Evolutionary conservation across 169 alveolate species (phyloP), one percentile per base, ranked within the genome.

Genomic region (Plasmodium chabaudi): DNA sequence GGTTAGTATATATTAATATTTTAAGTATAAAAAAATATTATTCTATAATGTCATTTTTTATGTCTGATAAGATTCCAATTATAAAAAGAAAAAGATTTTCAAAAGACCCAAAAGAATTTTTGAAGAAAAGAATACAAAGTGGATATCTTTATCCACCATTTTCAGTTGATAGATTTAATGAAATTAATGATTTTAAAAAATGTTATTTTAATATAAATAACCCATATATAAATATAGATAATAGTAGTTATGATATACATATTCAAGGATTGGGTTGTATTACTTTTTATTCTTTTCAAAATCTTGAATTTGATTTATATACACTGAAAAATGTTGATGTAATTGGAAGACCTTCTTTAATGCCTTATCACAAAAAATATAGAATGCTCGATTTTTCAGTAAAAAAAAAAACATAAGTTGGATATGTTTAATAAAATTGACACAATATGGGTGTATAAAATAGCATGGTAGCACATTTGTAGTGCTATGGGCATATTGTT

Each of bases 311-410:
- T 47, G 34, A 86, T 59, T 70, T 86, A 44, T 59, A 70, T 61
- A 86, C 91, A n/a, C 53, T 86, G 13, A 86, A 86, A 69, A 86
- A 70, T 70, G 91, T 86, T 5, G 91, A 86, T 23, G 91, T 86
- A 1, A 59, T 70, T 9, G 27, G 61, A n/a, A 68, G 87, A 27
- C 53, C 51, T 1, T 86, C 91, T 42, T 39, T 86, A 17, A 44
- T 86, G 87, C 87, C 91, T 19, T 71, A 86, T 47, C 87, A 86
- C 49, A 86, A 65, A 64, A 86, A 69, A 56, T 86, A 25, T 56
- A 84, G 90, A 3, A 67, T n/a, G 46, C 34, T 82, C 12, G 27
- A 67, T 60, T 65, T 82, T 65, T 53, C 71, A 27, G 68, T n/a
- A n/a, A 67, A 17, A 13, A 44, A 6, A 21, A 9, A 23, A n/a